Base-by-base conservation (phyloP, 2,329 filamentous ascomycete species). In the Fusarium tuaranense region DNA sequence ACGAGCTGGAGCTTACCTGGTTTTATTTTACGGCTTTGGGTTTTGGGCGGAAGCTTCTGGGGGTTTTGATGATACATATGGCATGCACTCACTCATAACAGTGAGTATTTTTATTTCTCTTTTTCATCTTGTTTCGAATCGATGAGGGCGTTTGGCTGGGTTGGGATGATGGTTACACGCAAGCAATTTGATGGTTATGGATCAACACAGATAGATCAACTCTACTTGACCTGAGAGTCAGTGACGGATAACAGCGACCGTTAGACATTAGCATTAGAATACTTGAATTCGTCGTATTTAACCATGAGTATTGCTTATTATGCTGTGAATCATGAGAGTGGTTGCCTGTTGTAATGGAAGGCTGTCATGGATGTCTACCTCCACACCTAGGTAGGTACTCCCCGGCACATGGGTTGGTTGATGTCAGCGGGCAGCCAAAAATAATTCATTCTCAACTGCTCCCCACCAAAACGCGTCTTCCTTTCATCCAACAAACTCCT, bases 381-480 rank as follows among this genome's bases (percentile, higher is more conserved):
- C 41, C 41, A 46, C 20, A 32, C 30, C 9, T 12, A 32, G n/a
- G n/a, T n/a, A n/a, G n/a, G n/a, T n/a, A n/a, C 30, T 32, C 30
- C 32, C 12, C 7, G 62, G 36, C 39, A 67, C 62, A 73, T 60
- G 38, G 32, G 18, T 38, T 61, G 34, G 34, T 72, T 76, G 68
- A 78, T 78, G 74, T 74, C 77, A 78, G 75, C 65, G 32, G 34
- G 34, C 55, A 68, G 48, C 74, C 71, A 63, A 71, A 73, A 78
- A 72, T 67, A 58, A 61, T 48, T 36, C 61, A n/a, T n/a, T n/a
- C n/a, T 12, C 57, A 63, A 60, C 30, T 66, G 64, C 65, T 73
- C 76, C 62, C 69, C 60, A 74, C 71, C 67, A 74, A 76, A 79
- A 74, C 77, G 77, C 73, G 66, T 74, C 41, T 60, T 69, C 57